These are phyloP conservation scores for Candida buenavistaensis DNA, from an alignment of 1,139 yeast species.

Conservation along the genomic window DNA sequence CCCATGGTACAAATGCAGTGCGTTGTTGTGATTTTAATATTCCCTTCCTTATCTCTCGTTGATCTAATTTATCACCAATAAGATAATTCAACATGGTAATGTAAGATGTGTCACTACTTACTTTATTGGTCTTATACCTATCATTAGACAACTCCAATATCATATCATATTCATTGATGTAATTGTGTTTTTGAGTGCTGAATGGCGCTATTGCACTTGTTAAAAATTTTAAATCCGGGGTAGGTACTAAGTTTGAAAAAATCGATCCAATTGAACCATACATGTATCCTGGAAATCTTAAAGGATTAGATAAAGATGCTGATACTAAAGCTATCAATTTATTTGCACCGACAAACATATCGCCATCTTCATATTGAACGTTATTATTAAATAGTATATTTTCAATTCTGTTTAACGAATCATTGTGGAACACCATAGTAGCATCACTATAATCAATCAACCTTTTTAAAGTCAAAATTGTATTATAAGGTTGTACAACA, in stretches of 20 bases:
- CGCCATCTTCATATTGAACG: conserved; percentile 1
- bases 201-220: conserved; percentile 89
- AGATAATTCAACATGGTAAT: conserved; percentile 74
- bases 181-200: conserved; percentile 54
- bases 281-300: conserved; percentile 90
- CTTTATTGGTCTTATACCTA: conserved; percentile 71
- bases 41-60: conserved; percentile 78
- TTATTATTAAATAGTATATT: conserved; percentile 38
- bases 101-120: conserved; percentile 39
- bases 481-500: conserved; percentile 95
- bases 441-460: conserved; percentile 84
- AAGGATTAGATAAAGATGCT: conserved; percentile 81
- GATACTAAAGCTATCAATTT: conserved; percentile 83
- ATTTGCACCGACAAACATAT: conserved; percentile 72
- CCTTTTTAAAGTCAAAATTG: conserved; percentile 76
- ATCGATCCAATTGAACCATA: conserved; percentile 85
- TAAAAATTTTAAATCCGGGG: conserved; percentile 86
- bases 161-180: conserved; percentile 83
- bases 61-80: conserved; percentile 66
- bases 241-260: conserved; percentile 79
- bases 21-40: conserved; percentile 75
- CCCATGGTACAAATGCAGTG: conserved; percentile 83
- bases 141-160: conserved; percentile 80
- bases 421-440: conserved; percentile 85
- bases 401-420: conserved; percentile 73